These are phyloP conservation scores for Steccherinum ochraceum DNA, from an alignment of 768 basidiomycete genomes.

Conservation along the genomic window DNA sequence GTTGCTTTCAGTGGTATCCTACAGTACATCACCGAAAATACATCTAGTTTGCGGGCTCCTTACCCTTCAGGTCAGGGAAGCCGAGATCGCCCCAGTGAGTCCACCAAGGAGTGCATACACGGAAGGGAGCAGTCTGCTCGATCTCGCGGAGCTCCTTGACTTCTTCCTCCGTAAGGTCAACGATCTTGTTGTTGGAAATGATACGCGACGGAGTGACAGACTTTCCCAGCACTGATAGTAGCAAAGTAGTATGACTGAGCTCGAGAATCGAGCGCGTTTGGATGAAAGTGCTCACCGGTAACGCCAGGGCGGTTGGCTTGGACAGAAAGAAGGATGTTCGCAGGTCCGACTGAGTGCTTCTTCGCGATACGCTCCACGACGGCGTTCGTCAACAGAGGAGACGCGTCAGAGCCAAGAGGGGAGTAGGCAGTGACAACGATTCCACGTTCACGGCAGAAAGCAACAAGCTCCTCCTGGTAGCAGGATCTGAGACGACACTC, in stretches of 20 bases:
- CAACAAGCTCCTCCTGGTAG: constrained; percentile 59
- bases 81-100: constrained; percentile 58
- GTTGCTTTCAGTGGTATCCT: too few species aligned
- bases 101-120: constrained; percentile 60
- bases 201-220: constrained; percentile 69
- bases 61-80: constrained; percentile 37
- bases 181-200: constrained; percentile 49
- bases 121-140: constrained; percentile 56
- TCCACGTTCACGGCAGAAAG: constrained; percentile 53
- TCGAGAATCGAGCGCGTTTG: constrained; percentile 2
- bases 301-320: constrained; percentile 63
- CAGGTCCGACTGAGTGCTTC: constrained; percentile 50
- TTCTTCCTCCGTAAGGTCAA: constrained; percentile 59
- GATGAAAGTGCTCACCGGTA: constrained; percentile 35
- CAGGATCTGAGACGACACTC: constrained; percentile 51
- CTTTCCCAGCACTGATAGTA: constrained; percentile 58
- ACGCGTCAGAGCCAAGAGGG: constrained; percentile 66
- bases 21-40: too few species aligned
- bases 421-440: constrained; percentile 77
- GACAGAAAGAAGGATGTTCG: constrained; percentile 66
- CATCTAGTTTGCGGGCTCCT: too few species aligned
- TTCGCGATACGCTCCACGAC: constrained; percentile 56
- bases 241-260: constrained; percentile 14
- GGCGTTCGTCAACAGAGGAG: constrained; percentile 58
- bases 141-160: constrained; percentile 51